phyloP scores from a whole-genome alignment of 1,284 basidiomycete genomes.

The Phylloboletellus chloephorus region DNA sequence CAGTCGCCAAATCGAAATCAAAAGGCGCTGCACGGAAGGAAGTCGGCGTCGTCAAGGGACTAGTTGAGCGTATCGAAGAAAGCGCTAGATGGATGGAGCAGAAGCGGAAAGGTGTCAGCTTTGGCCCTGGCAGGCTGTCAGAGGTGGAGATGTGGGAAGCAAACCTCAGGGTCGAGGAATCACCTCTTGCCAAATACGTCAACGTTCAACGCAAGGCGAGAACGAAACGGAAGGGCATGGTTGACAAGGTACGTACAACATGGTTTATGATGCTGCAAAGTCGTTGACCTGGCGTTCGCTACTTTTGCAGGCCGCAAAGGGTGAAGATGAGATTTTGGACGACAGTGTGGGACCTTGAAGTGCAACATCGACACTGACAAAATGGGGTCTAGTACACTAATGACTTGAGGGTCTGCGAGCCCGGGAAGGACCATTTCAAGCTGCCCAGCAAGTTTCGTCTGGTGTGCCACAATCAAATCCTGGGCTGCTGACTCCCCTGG shows the following conservation, averaged over 20 bases:
- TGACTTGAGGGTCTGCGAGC: too few relatives aligned
- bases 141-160: conserved; percentile 75
- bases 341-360: too few relatives aligned
- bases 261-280: not conserved
- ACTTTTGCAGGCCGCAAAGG: conserved; percentile 53
- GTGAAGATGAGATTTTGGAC: conserved; percentile 64
- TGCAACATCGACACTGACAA: too few relatives aligned
- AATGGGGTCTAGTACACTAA: too few relatives aligned
- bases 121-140: conserved; percentile 65
- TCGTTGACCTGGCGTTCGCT: conserved; percentile 3
- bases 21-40: conserved; percentile 51
- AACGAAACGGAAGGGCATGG: conserved; percentile 66
- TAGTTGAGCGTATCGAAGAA: conserved; percentile 83
- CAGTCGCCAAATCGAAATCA: conserved; percentile 43
- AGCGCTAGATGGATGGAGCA: conserved; percentile 74
- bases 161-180: conserved; percentile 55
- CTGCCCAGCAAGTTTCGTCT: too few relatives aligned
- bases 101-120: conserved; percentile 61
- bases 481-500: too few relatives aligned
- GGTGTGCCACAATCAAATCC: too few relatives aligned
- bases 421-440: too few relatives aligned
- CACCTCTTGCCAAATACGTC: conserved; percentile 76
- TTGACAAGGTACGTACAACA: conserved; percentile 64
- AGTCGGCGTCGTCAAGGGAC: conserved; percentile 55
- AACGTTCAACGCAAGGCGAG: conserved; percentile 77